Evolutionary conservation across 2,329 filamentous ascomycete species (phyloP).

Genomic region (Penicillium griseofulvum): DNA sequence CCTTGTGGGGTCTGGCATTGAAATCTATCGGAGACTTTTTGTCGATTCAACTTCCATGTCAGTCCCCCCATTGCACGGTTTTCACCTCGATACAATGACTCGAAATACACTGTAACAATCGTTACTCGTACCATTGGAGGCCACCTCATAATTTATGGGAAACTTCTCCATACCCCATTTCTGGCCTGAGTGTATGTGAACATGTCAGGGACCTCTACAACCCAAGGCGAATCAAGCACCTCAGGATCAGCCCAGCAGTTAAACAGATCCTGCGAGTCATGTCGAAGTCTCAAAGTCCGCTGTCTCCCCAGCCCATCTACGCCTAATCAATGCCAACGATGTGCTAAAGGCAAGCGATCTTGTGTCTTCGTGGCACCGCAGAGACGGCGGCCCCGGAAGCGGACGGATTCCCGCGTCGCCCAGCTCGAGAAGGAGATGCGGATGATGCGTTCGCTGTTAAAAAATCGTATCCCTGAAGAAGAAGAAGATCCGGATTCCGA

Average conservation of each 20-base stretch:
- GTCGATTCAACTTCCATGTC: constrained; percentile 5
- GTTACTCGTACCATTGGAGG: neutral
- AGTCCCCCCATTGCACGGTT: constrained; percentile 1
- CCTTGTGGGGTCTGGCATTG: neutral
- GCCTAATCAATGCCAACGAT: constrained; percentile 38
- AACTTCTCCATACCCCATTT: neutral
- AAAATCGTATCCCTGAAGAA: constrained; percentile 31
- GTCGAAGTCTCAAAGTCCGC: constrained; percentile 37
- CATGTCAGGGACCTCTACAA: constrained; percentile 27
- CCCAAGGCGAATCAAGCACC: constrained; percentile 18
- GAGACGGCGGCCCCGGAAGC: constrained; percentile 36
- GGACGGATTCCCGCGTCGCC: constrained; percentile 38
- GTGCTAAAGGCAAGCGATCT: constrained; percentile 33
- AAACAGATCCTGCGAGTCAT: constrained; percentile 40
- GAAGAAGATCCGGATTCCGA: constrained; percentile 24
- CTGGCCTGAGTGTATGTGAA: constrained; percentile 8
- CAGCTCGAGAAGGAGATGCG: constrained; percentile 40
- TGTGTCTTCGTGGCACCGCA: constrained; percentile 40
- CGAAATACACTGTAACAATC: constrained; percentile 4
- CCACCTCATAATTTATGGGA: neutral
- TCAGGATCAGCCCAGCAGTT: constrained; percentile 28
- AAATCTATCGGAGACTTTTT: neutral
- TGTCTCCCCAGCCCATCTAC: constrained; percentile 33
- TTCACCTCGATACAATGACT: constrained; percentile 13
- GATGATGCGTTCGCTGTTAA: constrained; percentile 37